phyloP scores from a whole-genome alignment of 176 grass and related monocot species.

The Thalia dealbata region DNA sequence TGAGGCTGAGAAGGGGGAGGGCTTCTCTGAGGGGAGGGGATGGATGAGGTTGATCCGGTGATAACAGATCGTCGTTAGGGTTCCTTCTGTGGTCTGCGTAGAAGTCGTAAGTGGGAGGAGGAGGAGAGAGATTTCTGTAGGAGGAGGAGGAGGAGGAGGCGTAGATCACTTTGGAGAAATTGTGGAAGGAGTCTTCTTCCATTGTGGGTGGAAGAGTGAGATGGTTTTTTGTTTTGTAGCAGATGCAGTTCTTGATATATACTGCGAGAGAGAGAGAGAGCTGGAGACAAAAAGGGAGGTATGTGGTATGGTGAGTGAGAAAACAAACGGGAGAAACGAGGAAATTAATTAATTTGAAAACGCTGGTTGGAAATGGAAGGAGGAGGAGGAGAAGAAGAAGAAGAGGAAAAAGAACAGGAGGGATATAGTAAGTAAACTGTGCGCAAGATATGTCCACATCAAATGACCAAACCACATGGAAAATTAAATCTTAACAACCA shows the following conservation, averaged over 20 bases:
- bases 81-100: not conserved
- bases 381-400: too few species aligned
- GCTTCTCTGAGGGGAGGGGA: constrained; percentile 66
- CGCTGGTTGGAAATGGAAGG: too few species aligned
- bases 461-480: too few species aligned
- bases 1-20: constrained; percentile 54
- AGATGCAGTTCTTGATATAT: not conserved
- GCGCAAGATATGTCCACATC: too few species aligned
- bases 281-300: not conserved
- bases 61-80: constrained; percentile 23
- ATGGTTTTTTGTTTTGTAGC: not conserved
- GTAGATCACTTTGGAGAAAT: not conserved
- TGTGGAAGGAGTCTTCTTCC: not conserved
- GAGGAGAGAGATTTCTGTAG: not conserved
- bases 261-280: not conserved
- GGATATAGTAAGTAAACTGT: too few species aligned
- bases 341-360: not conserved
- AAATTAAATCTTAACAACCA: too few species aligned
- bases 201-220: not conserved
- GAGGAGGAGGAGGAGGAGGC: not conserved
- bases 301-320: not conserved
- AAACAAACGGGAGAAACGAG: not conserved
- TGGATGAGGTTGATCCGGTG: constrained; percentile 19
- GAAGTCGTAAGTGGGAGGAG: not conserved
- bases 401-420: too few species aligned